Evolutionary conservation across 768 basidiomycete genomes (phyloP), one percentile per base, ranked within the genome.

Genomic region (Galerina marginata): DNA sequence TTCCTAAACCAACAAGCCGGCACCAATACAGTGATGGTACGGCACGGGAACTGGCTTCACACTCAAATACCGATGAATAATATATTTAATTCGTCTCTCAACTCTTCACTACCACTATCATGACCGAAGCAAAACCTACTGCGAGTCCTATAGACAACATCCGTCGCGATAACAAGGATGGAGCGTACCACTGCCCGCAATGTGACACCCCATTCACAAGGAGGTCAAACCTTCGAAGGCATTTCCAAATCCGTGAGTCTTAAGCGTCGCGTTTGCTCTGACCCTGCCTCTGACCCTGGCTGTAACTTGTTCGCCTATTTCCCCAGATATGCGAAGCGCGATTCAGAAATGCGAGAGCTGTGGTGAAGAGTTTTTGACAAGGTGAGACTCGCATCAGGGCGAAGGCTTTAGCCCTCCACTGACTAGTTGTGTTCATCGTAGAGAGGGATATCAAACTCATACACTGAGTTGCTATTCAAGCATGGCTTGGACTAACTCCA

Each of bases 151-250:
- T 76, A 53, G 72, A 76, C 68, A 69, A 66, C 50, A 67, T 76
- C 49, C 70, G 69, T 56, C 71, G 75, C 48, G 72, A 75, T 61
- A 64, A 68, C 51, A 72, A 69, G 16, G 74, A 75, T 47, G 71
- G 74, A 4, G 71, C 74, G 6, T 76, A 76, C 64, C 75, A 75
- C 42, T 76, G 75, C 50, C 75, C 74, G 2, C 71, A 67, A 50
- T 76, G 75, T 64, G 68, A 74, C 51, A 72, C 72, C 29, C 75
- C 75, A 36, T 76, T 76, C 59, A 76, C 75, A 10, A 68, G 75
- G 53, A 64, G 75, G 58, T 76, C 75, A 23, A 76, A 76, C 62
- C 67, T 76, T 43, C 68, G 74, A 49, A 65, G 74, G 47, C 75
- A 76, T 58, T 76, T 71, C 56, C 71, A 74, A 51, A 75, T 76